Percentiles rank a stretch among this genome's conserved stretches.
These are phyloP conservation scores for Erysiphe neolycopersici DNA, from an alignment of 2,329 filamentous ascomycete species.

Conservation along the genomic window DNA sequence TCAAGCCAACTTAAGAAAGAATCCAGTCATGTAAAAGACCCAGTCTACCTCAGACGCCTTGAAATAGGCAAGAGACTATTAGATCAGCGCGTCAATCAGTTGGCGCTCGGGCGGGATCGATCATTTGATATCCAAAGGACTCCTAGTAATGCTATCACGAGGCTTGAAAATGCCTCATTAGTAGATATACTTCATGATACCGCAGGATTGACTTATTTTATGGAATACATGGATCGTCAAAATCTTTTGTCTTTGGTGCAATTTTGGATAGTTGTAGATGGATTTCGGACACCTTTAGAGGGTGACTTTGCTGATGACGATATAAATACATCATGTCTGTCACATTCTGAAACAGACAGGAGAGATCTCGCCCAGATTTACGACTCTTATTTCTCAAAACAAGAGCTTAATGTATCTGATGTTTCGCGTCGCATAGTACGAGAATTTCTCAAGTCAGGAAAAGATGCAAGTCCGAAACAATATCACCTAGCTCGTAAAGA, in stretches of 20 bases:
- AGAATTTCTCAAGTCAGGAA: constrained; percentile 54
- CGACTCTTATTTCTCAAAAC: constrained; percentile 60
- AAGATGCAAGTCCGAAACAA: constrained; percentile 47
- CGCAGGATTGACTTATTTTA: constrained; percentile 86
- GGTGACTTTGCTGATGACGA: constrained; percentile 44
- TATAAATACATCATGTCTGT: constrained; percentile 29
- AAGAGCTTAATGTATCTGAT: constrained; percentile 53
- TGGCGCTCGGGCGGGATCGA: constrained; percentile 38
- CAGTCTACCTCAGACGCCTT: constrained; percentile 61
- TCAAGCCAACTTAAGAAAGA: constrained; percentile 78
- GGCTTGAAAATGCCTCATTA: constrained; percentile 47
- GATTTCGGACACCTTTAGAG: constrained; percentile 80
- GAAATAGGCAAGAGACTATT: constrained; percentile 79
- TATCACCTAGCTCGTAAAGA: constrained; percentile 63
- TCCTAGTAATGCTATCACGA: constrained; percentile 21
- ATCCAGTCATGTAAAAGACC: constrained; percentile 49
- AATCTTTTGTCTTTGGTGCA: constrained; percentile 71
- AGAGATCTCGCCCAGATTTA: constrained; percentile 77
- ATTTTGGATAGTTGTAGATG: constrained; percentile 96
- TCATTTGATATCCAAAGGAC: constrained; percentile 6
- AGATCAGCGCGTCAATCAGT: constrained; percentile 64
- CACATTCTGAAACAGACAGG: constrained; percentile 65
- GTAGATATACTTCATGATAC: constrained; percentile 73
- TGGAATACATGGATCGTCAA: constrained; percentile 97
- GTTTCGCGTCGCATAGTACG: constrained; percentile 43